Evolutionary conservation across 306 rosid genomes (phyloP), one percentile per base, ranked within the genome.

Genomic region (Cicer cuneatum): DNA sequence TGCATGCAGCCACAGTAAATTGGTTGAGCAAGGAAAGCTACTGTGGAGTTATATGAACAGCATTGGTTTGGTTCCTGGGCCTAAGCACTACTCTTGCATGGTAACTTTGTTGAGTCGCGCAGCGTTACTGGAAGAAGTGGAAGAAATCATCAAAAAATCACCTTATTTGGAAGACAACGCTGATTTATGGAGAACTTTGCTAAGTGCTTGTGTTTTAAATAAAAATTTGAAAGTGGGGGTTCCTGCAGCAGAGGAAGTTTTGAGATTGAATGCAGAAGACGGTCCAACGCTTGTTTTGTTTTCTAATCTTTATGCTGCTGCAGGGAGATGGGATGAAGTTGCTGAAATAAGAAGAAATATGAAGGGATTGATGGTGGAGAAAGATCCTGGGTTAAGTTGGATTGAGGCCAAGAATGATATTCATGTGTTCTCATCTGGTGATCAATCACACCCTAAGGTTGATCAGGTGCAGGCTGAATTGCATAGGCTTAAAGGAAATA

Each of bases 31-130:
- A 45, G 97, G 93, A 37, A 86, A 80, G 73, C 71, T 80, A 66
- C 43, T 91, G 70, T 93, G 97, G 96, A 83, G 75, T 49, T 75
- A 83, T 7, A 88, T 90, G 97, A 78, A 75, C 76, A 79, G 69
- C 78, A 66, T 75, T 35, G 87, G 83, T 7, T 58, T 94, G 48
- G 58, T 69, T 35, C 98, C 95, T 8, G 95, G 90, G 74, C 88
- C 83, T 70, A 90, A 91, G 86, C 96, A 90, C 85, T 90, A 88
- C 81, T 86, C 95, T 64, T 94, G 96, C 80, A 91, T 94, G 95
- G 89, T 91, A 21, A 79, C 88, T 67, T 76, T 91, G 85, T 78
- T 91, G 74, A 85, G 97, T 69, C 85, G 93, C 10, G 92, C 91
- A 47, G 88, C 85, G 10, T 76, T 88, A 40, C 60, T 91, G 3